Conservation (phyloP, 2,329 filamentous ascomycete genomes). For the Eutypa lata region DNA sequence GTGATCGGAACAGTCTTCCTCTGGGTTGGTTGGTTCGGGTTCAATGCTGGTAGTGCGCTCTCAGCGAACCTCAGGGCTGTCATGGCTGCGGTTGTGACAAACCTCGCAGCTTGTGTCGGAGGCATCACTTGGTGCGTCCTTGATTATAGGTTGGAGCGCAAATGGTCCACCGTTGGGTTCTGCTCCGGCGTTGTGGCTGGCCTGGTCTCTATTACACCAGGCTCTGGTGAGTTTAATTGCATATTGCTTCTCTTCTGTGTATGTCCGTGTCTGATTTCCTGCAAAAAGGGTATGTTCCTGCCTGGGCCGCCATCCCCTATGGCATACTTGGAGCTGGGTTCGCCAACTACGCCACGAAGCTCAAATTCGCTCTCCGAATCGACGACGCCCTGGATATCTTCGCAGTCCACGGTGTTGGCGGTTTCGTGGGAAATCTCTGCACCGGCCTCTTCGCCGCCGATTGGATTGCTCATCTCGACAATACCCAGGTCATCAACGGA, state of each 20-base stretch:
- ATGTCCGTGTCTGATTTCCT: slow-evolving; percentile 6
- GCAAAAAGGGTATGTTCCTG: slow-evolving; percentile 63
- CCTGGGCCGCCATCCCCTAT: slow-evolving; percentile 80
- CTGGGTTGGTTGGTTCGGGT: slow-evolving; percentile 95
- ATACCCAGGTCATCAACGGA: slow-evolving; percentile 62
- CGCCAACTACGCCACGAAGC: slow-evolving; percentile 87
- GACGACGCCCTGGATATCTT: slow-evolving; percentile 90
- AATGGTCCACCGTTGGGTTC: slow-evolving; percentile 92
- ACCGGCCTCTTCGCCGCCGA: slow-evolving; percentile 82
- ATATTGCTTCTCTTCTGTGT: not conserved
- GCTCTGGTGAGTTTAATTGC: slow-evolving; percentile 55
- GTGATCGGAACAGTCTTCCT: slow-evolving; percentile 91
- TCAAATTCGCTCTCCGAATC: slow-evolving; percentile 78
- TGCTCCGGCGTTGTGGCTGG: slow-evolving; percentile 88
- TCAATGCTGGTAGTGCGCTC: slow-evolving; percentile 84
- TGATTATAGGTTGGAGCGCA: slow-evolving; percentile 83
- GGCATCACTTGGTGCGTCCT: slow-evolving; percentile 87
- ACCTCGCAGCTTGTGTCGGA: slow-evolving; percentile 78
- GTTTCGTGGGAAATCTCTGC: slow-evolving; percentile 73
- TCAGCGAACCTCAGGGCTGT: slow-evolving; percentile 79
- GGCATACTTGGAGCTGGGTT: slow-evolving; percentile 72
- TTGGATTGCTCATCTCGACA: slow-evolving; percentile 80
- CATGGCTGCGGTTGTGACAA: slow-evolving; percentile 84
- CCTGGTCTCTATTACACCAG: slow-evolving; percentile 83
- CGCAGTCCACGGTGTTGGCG: slow-evolving; percentile 76